Evolutionary conservation across 352 stramenopile species (phyloP), one percentile per base, ranked within the genome.

Genomic region (Proteromonas lacertae): DNA sequence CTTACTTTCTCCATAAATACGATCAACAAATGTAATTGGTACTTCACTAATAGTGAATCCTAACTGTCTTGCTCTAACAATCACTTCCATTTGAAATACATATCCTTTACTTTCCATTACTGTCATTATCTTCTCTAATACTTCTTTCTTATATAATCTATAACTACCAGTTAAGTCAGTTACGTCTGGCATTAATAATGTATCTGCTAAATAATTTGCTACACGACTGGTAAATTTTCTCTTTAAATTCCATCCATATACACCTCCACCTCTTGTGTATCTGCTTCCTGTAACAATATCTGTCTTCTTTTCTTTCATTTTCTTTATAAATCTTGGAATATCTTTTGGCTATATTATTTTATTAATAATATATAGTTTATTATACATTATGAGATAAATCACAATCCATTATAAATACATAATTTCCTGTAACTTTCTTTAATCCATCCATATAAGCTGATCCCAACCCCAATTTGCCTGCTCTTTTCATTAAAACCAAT

Each of bases 21-120:
- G 63, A 65, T 96, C 83, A 4, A 96, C 81, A 51, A 96, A 96
- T 14, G 68, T 80, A 50, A 96, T 96, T 0, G 76, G 76, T 20
- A 96, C 75, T 51, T 96, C 81, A 24, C 51, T 67, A 41, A 96
- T 79, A 20, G 48, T 62, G 53, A 82, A 90, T 17, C 72, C 57
- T 39, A 62, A 60, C 38, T 83, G 60, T 34, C 70, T 65, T n/a
- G 78, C 75, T 33, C 77, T 62, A 29, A 94, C 73, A 33, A 93
- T 66, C 43, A 94, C 89, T 52, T 96, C 81, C 83, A 96, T 96
- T 57, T 96, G 81, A 58, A 96, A 96, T 14, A 91, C 80, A 59
- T 96, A 96, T 23, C 80, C 81, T 40, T 50, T 64, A 18, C 2
- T 58, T 46, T 23, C 18, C 19, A 58, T 46, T 42, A 25, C 44